Evolutionary conservation across 345 rosid species (phyloP).

Genomic region (Salix dunnii): DNA sequence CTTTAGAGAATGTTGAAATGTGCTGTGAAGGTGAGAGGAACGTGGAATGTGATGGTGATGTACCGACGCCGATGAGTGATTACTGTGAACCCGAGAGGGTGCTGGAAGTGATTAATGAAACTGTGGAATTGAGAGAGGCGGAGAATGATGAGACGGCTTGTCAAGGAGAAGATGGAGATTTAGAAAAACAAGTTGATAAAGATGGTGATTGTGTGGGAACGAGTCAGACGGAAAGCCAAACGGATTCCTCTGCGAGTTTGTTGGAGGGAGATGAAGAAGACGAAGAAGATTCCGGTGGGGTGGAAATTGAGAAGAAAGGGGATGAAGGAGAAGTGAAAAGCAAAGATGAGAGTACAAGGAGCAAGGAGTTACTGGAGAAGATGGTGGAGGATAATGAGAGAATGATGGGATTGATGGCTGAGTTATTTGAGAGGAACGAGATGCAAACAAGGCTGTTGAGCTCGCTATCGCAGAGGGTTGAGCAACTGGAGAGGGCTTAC

Average conservation of each 20-base stretch:
- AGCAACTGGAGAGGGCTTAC: constrained; percentile 53
- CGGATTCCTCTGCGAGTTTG: constrained; percentile 23
- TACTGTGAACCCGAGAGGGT: too few species aligned
- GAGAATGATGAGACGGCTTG: too few species aligned
- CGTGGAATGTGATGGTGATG: background rate
- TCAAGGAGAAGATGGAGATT: background rate
- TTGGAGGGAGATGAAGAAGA: background rate
- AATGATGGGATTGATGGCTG: constrained; percentile 50
- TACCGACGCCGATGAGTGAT: too few species aligned
- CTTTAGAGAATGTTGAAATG: background rate
- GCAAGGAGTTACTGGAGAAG: constrained; percentile 37
- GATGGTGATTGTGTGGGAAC: background rate
- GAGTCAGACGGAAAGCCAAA: constrained; percentile 9
- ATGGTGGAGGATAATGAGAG: constrained; percentile 58
- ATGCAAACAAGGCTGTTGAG: constrained; percentile 42
- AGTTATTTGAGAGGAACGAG: constrained; percentile 46
- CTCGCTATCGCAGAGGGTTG: constrained; percentile 48
- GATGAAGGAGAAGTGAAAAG: background rate
- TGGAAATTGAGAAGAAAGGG: background rate
- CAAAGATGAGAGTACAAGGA: constrained; percentile 14
- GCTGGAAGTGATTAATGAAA: too few species aligned
- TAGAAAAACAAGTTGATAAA: background rate
- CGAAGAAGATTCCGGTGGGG: background rate
- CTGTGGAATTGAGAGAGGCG: background rate
- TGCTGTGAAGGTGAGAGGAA: background rate